Base-by-base conservation (phyloP, 2,329 filamentous ascomycete species). In the Trichoderma sp. region DNA sequence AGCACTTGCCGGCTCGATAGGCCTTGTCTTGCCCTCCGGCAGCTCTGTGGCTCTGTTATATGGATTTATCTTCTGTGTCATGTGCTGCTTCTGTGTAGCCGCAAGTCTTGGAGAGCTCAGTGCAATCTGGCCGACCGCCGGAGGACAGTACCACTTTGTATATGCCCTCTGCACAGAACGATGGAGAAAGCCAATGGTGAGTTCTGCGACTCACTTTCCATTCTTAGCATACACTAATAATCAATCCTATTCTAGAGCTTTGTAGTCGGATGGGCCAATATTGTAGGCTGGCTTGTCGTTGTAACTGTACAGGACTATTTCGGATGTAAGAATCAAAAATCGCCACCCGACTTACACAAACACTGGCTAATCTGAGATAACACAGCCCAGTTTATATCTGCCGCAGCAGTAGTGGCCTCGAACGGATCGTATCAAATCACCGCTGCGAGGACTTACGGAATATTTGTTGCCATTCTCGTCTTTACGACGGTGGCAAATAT, bases 121-220 rank as follows among this genome's bases (percentile, higher is more conserved):
- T 24, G 51, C 61, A 11, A 65, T 65, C 37, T 65, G 61, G 61
- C 61, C 61, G 6, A 65, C 61, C 1, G 61, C 61, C 2, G 61
- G 61, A 46, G 61, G 61, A 18, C 61, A 65, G 51, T 65, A 65
- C n/a, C 61, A 65, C 51, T 65, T 65, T 46, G 61, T 65, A 7
- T 65, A 55, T n/a, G 61, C 61, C 16, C 61, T 65, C 37, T 65
- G 61, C 37, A 56, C 61, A 24, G 61, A 65, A 32, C 43, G 24
- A 56, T 65, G 61, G 61, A 56, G 61, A 46, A 65, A 32, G 34
- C 61, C 61, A 16, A 43, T 65, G 51, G 61, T 65, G 30, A 24
- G 61, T 18, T 30, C 10, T 3, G 11, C 10, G 58, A 21, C 2
- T 21, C 16, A 14, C 1, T 11, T 6, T 24, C 8, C 16, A 10